Base-by-base conservation (phyloP, 2,329 filamentous ascomycete species). In the Pestalotiopsis sp. region DNA sequence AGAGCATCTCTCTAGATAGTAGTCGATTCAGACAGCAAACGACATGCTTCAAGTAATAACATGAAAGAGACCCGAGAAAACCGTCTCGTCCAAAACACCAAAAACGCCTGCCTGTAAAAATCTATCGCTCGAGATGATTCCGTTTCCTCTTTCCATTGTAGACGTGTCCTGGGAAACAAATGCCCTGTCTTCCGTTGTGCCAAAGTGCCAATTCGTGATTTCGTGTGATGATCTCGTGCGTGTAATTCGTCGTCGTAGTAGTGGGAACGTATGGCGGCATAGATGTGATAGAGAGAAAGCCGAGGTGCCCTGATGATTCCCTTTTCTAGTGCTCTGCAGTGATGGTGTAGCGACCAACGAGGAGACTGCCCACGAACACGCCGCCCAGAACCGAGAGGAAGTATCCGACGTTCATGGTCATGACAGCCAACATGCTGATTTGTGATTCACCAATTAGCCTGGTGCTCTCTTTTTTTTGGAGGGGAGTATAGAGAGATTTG, bases 331-430 rank as follows among this genome's bases (percentile, higher is more conserved):
- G 87, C 67, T 88, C 87, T 14, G 81, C 79, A 25, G 81, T 73
- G 59, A 83, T 77, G 36, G 83, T 84, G 74, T 90, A 96, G 72
- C 94, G 88, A 38, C 94, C 94, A 70, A 96, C 87, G 0, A 89
- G 87, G 58, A 98, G 81, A 78, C 96, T 96, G 27, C 95, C 95
- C n/a, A 97, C 77, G 76, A 98, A 98, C 1, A 92, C 77, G 23
- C 77, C 77, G 38, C 72, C 74, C 27, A 79, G 74, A 4, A 79
- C 74, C 9, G 77, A 77, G 1, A 78, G 67, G 70, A 79, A 79
- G 69, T 78, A 79, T 6, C 77, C 77, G 27, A 78, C 71, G 41
- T 79, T 79, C 75, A 78, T 71, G 11, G 76, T 77, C 77, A 79
- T 79, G 67, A 78, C 77, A 38, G 76, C 77, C 70, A 79, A 73